A percentile compares a stretch with the other conserved stretches of the same genome.
Evolutionary conservation across 2,329 filamentous ascomycete species (phyloP).

Genomic region (Tolypocladium tundrense): DNA sequence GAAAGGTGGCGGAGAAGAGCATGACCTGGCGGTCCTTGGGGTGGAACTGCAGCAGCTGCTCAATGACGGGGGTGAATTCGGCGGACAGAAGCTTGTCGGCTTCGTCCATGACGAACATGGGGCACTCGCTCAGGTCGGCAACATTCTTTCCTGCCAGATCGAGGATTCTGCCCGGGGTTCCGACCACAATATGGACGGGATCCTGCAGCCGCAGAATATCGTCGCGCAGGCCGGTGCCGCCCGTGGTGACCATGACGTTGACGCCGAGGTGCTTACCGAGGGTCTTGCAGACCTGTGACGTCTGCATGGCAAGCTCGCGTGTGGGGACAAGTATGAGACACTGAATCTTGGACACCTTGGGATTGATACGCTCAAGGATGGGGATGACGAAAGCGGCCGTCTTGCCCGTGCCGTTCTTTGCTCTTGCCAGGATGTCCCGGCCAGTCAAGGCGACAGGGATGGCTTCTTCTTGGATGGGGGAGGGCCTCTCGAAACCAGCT

Average conservation of each 20-base stretch:
- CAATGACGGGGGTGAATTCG: conserved; percentile 95
- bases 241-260: conserved; percentile 99
- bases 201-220: conserved; percentile 94
- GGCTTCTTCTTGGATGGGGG: conserved; percentile 97
- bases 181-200: conserved; percentile 92
- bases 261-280: conserved; percentile 93
- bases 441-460: conserved; percentile 94
- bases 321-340: conserved; percentile 94
- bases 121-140: conserved; percentile 88
- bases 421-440: conserved; percentile 87
- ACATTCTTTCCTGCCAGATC: conserved; percentile 95
- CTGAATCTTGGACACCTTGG: conserved; percentile 93
- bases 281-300: conserved; percentile 97
- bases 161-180: conserved; percentile 90
- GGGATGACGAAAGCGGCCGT: conserved; percentile 97
- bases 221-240: conserved; percentile 87
- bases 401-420: conserved; percentile 98
- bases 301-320: conserved; percentile 93
- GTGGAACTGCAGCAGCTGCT: conserved; percentile 89
- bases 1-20: conserved; percentile 98
- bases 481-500: conserved; percentile 96
- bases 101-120: conserved; percentile 99
- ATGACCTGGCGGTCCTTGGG: conserved; percentile 97
- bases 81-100: conserved; percentile 94
- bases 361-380: conserved; percentile 88